These are phyloP conservation scores for Mycena chlorophos DNA, from an alignment of 768 basidiomycete species.

Conservation along the genomic window DNA sequence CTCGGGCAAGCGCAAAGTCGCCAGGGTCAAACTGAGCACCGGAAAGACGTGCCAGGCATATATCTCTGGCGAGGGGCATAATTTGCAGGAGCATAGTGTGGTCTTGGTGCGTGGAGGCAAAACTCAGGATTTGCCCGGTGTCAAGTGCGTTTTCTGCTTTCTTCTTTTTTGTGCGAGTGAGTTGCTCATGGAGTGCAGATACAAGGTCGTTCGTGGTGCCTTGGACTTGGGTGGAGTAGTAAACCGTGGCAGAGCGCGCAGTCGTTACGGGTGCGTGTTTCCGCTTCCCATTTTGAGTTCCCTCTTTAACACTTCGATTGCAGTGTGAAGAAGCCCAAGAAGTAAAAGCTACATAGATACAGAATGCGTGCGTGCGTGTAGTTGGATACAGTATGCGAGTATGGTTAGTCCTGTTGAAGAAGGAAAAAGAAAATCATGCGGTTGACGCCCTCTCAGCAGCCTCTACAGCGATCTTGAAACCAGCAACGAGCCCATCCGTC, in stretches of 20 bases:
- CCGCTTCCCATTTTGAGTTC: not conserved
- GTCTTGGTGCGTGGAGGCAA: slow-evolving; percentile 93
- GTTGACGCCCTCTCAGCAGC: slow-evolving; percentile 58
- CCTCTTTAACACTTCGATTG: slow-evolving; percentile 12
- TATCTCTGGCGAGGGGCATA: slow-evolving; percentile 96
- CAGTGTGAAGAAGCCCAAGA: slow-evolving; percentile 86
- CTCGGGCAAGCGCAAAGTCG: slow-evolving; percentile 96
- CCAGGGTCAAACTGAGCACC: slow-evolving; percentile 86
- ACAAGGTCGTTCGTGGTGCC: slow-evolving; percentile 92
- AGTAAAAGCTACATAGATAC: slow-evolving; percentile 38
- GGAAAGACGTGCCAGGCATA: slow-evolving; percentile 91
- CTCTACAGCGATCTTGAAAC: slow-evolving; percentile 64
- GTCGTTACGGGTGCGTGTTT: slow-evolving; percentile 81
- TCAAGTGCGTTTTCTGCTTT: slow-evolving; percentile 59
- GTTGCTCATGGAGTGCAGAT: too few relatives aligned
- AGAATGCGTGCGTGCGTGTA: slow-evolving; percentile 33
- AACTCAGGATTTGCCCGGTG: slow-evolving; percentile 97
- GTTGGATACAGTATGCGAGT: slow-evolving; percentile 43
- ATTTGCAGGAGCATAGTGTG: slow-evolving; percentile 95
- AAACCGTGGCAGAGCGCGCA: slow-evolving; percentile 75
- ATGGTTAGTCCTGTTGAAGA: slow-evolving; percentile 37
- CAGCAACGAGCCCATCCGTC: slow-evolving; percentile 48
- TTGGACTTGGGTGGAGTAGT: slow-evolving; percentile 91
- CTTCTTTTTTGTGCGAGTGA: not conserved
- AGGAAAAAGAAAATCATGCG: slow-evolving; percentile 10